phyloP scores from a whole-genome alignment of 257 asterid genomes.

The Plectranthus barbatus region DNA sequence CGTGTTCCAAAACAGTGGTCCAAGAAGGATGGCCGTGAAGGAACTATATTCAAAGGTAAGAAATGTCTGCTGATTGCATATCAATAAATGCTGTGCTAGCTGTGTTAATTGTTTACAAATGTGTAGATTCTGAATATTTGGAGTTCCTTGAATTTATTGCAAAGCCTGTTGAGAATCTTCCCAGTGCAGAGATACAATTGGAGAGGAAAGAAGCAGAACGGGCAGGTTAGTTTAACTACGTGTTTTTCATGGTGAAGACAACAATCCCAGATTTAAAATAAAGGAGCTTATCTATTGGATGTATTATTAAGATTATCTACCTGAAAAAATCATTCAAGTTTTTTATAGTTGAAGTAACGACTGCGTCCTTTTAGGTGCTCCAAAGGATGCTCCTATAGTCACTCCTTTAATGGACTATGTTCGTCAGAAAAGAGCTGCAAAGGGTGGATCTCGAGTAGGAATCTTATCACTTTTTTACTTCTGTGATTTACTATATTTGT shows the following conservation, averaged over 20 bases:
- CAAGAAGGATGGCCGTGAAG: constrained; percentile 97
- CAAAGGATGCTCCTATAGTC: constrained; percentile 68
- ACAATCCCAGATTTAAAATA: constrained; percentile 18
- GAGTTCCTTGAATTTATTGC: constrained; percentile 95
- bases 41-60: constrained; percentile 78
- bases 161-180: constrained; percentile 94
- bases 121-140: constrained; percentile 97
- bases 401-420: constrained; percentile 93
- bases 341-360: constrained; percentile 12
- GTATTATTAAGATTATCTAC: neutral
- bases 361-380: constrained; percentile 51
- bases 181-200: constrained; percentile 98
- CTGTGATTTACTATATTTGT: neutral
- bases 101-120: constrained; percentile 28
- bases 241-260: constrained; percentile 1
- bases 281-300: neutral
- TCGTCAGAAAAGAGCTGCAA: constrained; percentile 96
- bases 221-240: constrained; percentile 52
- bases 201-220: constrained; percentile 98
- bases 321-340: neutral
- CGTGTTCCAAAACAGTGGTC: constrained; percentile 82
- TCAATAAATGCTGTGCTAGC: constrained; percentile 16
- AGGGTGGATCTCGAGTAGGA: constrained; percentile 80
- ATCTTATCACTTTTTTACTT: constrained; percentile 15
- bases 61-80: constrained; percentile 19